These are phyloP conservation scores for Adansonia rubrostipa DNA, from an alignment of 441 rosid genomes.

Conservation along the genomic window DNA sequence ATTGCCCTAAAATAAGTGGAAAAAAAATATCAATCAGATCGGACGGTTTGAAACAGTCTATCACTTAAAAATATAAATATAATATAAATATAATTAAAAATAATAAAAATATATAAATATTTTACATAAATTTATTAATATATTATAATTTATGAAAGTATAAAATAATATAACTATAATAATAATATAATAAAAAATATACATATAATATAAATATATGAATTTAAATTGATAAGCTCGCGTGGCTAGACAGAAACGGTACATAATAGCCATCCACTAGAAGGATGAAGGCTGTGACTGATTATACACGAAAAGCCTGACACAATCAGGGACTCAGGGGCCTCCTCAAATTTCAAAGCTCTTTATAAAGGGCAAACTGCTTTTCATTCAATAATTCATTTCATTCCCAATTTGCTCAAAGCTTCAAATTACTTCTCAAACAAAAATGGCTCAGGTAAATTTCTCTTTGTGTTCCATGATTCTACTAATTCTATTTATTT, in stretches of 20 bases:
- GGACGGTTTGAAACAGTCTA: no score
- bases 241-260: background rate
- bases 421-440: background rate
- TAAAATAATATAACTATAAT: no score
- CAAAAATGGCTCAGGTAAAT: conserved; percentile 74
- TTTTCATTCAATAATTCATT: background rate
- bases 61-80: no score
- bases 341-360: background rate
- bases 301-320: background rate
- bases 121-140: no score
- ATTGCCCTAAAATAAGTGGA: background rate
- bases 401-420: background rate
- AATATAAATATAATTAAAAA: no score
- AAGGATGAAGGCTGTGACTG: background rate
- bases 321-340: background rate
- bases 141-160: no score
- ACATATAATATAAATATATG: no score
- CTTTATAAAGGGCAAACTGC: conserved; percentile 12
- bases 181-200: background rate
- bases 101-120: no score
- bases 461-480: background rate
- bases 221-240: no score
- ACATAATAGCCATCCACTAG: background rate
- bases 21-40: background rate
- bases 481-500: background rate